Base-by-base conservation (phyloP, 257 asterid genomes). In the Ilex asprella region DNA sequence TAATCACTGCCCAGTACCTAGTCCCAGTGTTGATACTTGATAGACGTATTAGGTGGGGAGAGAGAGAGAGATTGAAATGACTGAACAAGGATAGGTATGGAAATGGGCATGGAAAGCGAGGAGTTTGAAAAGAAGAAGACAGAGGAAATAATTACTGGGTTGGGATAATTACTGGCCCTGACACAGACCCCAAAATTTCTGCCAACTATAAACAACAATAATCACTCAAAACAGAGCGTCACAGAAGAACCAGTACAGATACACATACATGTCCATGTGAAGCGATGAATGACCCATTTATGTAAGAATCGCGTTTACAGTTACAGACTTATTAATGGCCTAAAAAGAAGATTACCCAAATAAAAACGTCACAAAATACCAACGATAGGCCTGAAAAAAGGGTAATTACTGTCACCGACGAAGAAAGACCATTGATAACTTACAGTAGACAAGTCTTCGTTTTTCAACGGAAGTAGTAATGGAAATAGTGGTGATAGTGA, bases 171-270 rank as follows among this genome's bases (percentile, higher is more conserved):
- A 62, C 49, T 10, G 56, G 70, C 15, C 41, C 39, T 30, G 39
- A 35, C 58, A 14, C 79, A 72, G 76, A 63, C 52, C 76, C 79
- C 86, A 72, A 74, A 80, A 76, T 63, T 69, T 69, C 84, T 77
- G 79, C 75, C 91, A 71, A 87, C 84, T 72, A 79, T 73, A 68
- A 75, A 69, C 78, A 72, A 74, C 67, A 49, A 56, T 32, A 58
- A 67, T 67, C 53, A 62, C 78, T 69, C 73, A 75, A 64, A 67
- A 55, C 56, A 62, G 63, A 59, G 51, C 8, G 44, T 64, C 61
- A 53, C 75, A 64, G 55, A 64, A 60, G 52, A 56, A 58, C 60
- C 56, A 60, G 71, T 71, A 67, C 68, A 58, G 46, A 35, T 10
- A 21, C 39, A 58, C 16, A 56, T 35, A 35, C 41, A 35, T 35